Conservation (phyloP, 192 early-diverging fungal species). For the Gamsiella multidivaricata region DNA sequence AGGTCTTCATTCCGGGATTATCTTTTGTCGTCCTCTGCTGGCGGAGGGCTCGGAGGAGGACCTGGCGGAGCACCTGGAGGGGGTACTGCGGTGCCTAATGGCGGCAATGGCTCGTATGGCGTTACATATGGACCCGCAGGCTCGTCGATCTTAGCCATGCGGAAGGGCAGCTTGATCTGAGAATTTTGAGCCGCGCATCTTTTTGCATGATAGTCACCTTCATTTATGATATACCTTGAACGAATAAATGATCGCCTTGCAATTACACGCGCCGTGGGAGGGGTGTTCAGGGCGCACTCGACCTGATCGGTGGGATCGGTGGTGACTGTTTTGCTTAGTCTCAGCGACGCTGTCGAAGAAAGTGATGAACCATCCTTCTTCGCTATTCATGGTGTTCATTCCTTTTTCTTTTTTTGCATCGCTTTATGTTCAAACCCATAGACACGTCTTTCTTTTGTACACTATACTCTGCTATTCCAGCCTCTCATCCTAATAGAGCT, state of each 20-base stretch:
- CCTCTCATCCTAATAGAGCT: neutral
- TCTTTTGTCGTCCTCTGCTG: conserved; percentile 35
- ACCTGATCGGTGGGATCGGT: neutral
- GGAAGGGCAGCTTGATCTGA: conserved; percentile 40
- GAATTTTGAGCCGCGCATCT: neutral
- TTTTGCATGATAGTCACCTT: too few relatives aligned
- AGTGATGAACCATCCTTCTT: neutral
- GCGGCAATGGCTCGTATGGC: neutral
- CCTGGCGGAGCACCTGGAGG: neutral
- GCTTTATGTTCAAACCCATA: too few relatives aligned
- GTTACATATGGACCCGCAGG: conserved; percentile 25
- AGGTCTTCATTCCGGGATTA: conserved; percentile 42
- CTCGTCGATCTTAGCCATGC: conserved; percentile 28
- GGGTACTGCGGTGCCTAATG: neutral
- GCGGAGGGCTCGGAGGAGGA: conserved; percentile 20
- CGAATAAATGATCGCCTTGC: too few relatives aligned
- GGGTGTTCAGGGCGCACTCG: too few relatives aligned
- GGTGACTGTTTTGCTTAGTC: neutral
- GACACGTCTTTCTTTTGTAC: too few relatives aligned
- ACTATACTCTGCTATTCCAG: too few relatives aligned
- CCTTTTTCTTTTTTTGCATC: neutral
- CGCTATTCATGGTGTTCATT: neutral
- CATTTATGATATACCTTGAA: conserved; percentile 2
- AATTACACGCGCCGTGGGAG: too few relatives aligned
- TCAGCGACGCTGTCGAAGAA: neutral